Conservation (phyloP, 108 stramenopile genomes). For the Pseudonitzschia pungens region DNA sequence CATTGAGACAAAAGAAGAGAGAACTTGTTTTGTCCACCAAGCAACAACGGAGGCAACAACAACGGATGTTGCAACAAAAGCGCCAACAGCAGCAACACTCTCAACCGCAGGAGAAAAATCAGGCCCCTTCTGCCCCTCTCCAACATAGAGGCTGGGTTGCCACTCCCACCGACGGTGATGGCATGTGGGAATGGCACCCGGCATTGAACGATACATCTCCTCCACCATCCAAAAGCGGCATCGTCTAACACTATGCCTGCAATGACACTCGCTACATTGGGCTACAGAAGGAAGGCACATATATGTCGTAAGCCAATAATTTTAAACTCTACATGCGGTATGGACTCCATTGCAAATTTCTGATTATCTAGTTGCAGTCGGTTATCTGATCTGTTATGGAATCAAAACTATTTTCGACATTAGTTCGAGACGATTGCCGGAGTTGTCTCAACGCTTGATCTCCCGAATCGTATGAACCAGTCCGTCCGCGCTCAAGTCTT, state of each 20-base stretch:
- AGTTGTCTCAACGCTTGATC: background rate
- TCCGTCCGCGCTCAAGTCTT: slow-evolving; percentile 19
- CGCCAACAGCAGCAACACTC: slow-evolving; percentile 33
- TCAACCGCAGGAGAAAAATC: background rate
- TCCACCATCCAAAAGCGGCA: background rate
- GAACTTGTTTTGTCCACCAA: slow-evolving; percentile 26
- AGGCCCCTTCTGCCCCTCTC: slow-evolving; percentile 18
- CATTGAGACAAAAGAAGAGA: slow-evolving; percentile 27
- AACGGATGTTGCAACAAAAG: slow-evolving; percentile 14
- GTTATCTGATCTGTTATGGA: no score
- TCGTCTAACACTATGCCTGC: no score
- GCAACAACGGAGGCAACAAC: slow-evolving; percentile 43
- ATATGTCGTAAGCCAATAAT: no score
- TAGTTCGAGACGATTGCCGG: no score
- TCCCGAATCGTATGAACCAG: slow-evolving; percentile 24
- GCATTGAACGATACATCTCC: background rate
- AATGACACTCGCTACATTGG: background rate
- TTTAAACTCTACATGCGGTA: no score
- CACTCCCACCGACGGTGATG: slow-evolving; percentile 16
- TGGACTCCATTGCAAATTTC: no score
- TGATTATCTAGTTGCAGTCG: no score
- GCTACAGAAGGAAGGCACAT: no score
- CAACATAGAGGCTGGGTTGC: slow-evolving; percentile 47
- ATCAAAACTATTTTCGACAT: no score
- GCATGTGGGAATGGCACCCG: background rate